Evolutionary conservation across 129 eudicot species (phyloP), one percentile per base, ranked within the genome.

Genomic region (Arctium lappa): DNA sequence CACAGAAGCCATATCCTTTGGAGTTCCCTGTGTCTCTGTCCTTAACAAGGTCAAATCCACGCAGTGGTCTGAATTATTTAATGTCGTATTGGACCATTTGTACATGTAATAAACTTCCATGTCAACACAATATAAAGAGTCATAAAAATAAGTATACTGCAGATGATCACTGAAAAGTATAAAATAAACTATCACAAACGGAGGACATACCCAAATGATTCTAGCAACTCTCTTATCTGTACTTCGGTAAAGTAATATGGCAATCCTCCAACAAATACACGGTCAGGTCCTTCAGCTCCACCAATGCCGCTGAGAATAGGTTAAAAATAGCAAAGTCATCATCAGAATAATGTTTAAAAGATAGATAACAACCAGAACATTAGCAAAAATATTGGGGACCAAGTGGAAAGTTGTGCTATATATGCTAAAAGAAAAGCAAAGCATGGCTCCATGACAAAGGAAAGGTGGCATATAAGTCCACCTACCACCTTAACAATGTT

Each of bases 21-120:
- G 98, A 91, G 85, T 94, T 94, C 81, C 98, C 98, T 3, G 98
- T 91, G 77, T 94, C 98, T 66, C 98, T 89, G 81, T 94, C 98
- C 89, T 94, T 94, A 31, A 92, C 98, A 77, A 94, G 90, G 78
- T 94, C 98, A 89, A 94, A 92, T 39, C 94, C 97, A 69, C 97
- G 94, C 91, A 94, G 74, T 16, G 97, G 87, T 72, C 98, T 94
- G 90, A 82, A 87, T n/a, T 74, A 76, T 82, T 85, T 71, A 70
- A 84, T 4, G 30, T 8, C 44, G 8, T 74, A 60, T 79, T 53
- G 66, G 73, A 62, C 69, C 85, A 77, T 62, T 62, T 75, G 33
- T 71, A 75, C 32, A 34, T 34, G 6, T 33, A 75, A 75, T 7
- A 77, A 15, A 83, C 29, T 42, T 29, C n/a, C 2, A 18, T 69